A percentile compares a stretch with the other conserved stretches of the same genome.
phyloP scores from a whole-genome alignment of 139 green algal genomes.

The Chlamydomonas asymmetrica region DNA sequence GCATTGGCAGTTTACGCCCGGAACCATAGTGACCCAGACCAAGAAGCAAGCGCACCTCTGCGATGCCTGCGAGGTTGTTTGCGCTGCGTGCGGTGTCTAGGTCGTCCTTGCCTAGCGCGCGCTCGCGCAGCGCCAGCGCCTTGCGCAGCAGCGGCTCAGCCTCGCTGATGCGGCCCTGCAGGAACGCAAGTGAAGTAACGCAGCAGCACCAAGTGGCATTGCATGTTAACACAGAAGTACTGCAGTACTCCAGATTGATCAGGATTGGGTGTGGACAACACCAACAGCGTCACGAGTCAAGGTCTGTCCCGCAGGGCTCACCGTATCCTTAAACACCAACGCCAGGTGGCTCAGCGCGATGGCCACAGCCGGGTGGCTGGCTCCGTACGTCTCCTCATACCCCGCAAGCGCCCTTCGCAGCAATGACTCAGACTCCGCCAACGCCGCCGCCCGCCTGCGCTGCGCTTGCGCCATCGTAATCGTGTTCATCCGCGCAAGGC shows the following conservation, averaged over 20 bases:
- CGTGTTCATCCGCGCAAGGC: no score
- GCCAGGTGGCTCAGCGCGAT: constrained; percentile 13
- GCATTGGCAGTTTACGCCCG: no score
- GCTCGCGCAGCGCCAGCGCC: not conserved
- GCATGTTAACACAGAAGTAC: not conserved
- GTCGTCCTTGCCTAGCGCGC: not conserved
- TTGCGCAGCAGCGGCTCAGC: constrained; percentile 16
- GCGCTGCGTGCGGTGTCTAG: constrained; percentile 4
- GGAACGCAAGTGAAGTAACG: not conserved
- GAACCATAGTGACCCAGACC: no score
- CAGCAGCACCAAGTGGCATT: not conserved
- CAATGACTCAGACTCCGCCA: constrained; percentile 6
- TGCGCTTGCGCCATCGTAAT: constrained; percentile 3
- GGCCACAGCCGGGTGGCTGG: not conserved
- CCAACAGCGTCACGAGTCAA: no score
- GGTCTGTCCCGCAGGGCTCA: not conserved
- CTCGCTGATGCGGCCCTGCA: constrained; percentile 5
- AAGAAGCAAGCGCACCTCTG: no score
- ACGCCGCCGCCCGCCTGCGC: not conserved
- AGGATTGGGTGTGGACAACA: not conserved
- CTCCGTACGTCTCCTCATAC: constrained; percentile 1
- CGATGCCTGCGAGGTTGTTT: constrained; percentile 22
- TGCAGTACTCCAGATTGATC: not conserved
- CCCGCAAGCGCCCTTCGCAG: constrained; percentile 5
- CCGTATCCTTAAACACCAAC: constrained; percentile 9